Evolutionary conservation across 2,329 filamentous ascomycete species (phyloP).

Genomic region (Alternaria viburni): DNA sequence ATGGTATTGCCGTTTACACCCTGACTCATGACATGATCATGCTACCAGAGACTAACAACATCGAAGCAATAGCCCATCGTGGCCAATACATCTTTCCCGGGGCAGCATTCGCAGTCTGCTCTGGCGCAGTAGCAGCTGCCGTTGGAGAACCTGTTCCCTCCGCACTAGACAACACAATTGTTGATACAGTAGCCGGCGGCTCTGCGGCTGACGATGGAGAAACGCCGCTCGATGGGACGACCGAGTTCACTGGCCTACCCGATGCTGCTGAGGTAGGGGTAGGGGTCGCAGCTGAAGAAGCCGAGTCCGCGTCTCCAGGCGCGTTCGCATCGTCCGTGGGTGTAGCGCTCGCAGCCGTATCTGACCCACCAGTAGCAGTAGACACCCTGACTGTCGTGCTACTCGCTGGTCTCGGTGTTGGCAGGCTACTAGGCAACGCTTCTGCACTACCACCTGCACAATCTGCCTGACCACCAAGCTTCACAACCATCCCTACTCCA

Average conservation of each 20-base stretch:
- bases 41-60: slow-evolving; percentile 5
- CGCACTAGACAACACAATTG: slow-evolving; percentile 2
- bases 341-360: background rate
- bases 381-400: background rate
- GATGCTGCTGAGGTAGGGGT: background rate
- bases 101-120: slow-evolving; percentile 25
- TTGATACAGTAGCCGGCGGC: slow-evolving; percentile 2
- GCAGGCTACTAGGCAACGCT: slow-evolving; percentile 8
- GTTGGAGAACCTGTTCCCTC: slow-evolving; percentile 3
- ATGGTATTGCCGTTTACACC: background rate
- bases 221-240: background rate
- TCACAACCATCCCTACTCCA: slow-evolving; percentile 44
- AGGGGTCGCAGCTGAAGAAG: background rate
- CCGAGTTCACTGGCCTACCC: background rate
- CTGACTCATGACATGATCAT: background rate
- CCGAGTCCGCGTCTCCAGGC: background rate
- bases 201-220: background rate
- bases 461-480: slow-evolving; percentile 33
- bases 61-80: background rate
- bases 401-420: slow-evolving; percentile 4
- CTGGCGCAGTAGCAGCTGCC: slow-evolving; percentile 2
- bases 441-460: slow-evolving; percentile 19
- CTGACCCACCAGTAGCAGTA: background rate
- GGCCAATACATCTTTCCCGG: background rate
- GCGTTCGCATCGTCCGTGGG: background rate